Base-by-base conservation (phyloP, 192 early-diverging fungal genomes). In the Coemansia sp. region DNA sequence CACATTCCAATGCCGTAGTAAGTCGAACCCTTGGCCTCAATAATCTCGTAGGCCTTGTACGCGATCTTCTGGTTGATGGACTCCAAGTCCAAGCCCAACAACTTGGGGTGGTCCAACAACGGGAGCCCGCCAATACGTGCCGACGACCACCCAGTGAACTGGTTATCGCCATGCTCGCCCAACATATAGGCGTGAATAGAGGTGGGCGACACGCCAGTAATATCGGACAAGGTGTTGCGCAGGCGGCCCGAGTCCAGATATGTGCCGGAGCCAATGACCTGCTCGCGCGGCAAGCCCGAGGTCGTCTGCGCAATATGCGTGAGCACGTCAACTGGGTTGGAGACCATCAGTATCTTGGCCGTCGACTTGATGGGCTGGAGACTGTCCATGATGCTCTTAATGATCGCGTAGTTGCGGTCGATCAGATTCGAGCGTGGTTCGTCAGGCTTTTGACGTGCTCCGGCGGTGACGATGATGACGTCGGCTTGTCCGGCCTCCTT, bases 221-320 rank as follows among this genome's bases (percentile, higher is more conserved):
- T 78, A 6, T 86, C 63, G 0, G 88, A 73, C n/a, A 93, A 70
- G 13, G 62, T 62, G n/a, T 81, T 75, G 61, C 92, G 84, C 48
- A 94, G 85, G 44, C 93, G 88, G 3, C 86, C 85, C 2, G 92
- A 86, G 68, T 95, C 93, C 13, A 95, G 72, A 56, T 88, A 93
- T 0, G 93, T 95, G n/a, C 93, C 93, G 0, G 92, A 92, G 35
- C 93, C 93, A 70, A 95, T 84, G 8, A 95, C 93, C 69, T 94
- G 93, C 13, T 79, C 76, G 50, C 75, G 78, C 11, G 93, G 93
- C 29, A 94, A 70, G 0, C 93, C 93, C 14, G 88, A 89, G 3
- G 93, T 77, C 67, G 93, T 90, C 64, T 94, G 93, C 6, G 93
- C 93, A 80, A 95, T 92, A 57, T 85, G 82, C 7, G 93, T 94